phyloP scores from a whole-genome alignment of 2,329 filamentous ascomycete genomes.

The Colletotrichum zoysiae region DNA sequence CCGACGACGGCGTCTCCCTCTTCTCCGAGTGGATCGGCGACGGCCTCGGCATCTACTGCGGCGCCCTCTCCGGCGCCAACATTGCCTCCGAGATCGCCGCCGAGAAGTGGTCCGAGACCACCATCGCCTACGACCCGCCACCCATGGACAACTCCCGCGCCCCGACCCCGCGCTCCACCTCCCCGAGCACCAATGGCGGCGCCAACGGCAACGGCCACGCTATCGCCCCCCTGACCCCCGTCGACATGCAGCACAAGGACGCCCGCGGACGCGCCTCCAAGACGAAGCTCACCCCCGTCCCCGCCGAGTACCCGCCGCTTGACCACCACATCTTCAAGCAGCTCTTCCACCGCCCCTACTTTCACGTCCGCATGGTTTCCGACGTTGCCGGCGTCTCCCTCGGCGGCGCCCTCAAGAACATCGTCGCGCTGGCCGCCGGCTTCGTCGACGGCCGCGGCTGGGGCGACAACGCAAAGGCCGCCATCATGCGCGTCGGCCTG shows the following conservation, averaged over 20 bases:
- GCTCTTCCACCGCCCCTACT: constrained; percentile 96
- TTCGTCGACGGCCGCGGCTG: constrained; percentile 96
- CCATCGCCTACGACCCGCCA: constrained; percentile 94
- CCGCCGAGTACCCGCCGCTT: constrained; percentile 85
- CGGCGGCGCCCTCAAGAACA: constrained; percentile 95
- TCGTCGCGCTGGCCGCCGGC: constrained; percentile 92
- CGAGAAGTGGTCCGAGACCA: constrained; percentile 98
- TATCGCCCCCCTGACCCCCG: constrained; percentile 53
- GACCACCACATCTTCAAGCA: constrained; percentile 86
- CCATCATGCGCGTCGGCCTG: constrained; percentile 95
- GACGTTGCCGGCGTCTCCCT: constrained; percentile 98
- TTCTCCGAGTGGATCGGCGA: constrained; percentile 97
- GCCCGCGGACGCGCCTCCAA: constrained; percentile 75
- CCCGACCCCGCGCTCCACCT: constrained; percentile 68
- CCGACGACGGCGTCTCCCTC: constrained; percentile 84
- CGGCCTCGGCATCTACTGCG: constrained; percentile 94
- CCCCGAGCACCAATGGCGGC: constrained; percentile 58
- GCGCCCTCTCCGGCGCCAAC: constrained; percentile 94
- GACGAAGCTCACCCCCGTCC: constrained; percentile 80
- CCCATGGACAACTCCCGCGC: constrained; percentile 83
- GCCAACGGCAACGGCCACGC: constrained; percentile 60
- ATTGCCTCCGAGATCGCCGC: constrained; percentile 94
- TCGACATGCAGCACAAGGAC: constrained; percentile 75
- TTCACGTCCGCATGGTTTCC: constrained; percentile 92
- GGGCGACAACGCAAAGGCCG: constrained; percentile 99